Evolutionary conservation across 2,329 filamentous ascomycete genomes (phyloP).

Genomic region (Curvularia spicifera): DNA sequence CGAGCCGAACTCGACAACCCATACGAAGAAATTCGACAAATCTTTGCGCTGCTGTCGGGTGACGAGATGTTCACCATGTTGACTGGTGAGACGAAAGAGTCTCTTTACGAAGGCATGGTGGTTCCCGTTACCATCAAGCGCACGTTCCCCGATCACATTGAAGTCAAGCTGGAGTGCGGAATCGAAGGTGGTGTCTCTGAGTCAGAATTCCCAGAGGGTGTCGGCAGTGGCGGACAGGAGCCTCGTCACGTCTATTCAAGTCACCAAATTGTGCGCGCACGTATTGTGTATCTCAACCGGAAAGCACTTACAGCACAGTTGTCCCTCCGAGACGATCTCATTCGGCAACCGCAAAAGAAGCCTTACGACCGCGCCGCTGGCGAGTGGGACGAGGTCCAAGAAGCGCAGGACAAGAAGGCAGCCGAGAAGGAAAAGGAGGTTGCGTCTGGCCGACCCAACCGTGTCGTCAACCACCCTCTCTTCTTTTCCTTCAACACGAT

Average conservation of each 20-base stretch:
- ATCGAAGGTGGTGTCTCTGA: constrained; percentile 87
- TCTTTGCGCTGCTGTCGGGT: constrained; percentile 71
- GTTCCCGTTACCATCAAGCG: constrained; percentile 87
- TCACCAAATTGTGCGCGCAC: constrained; percentile 86
- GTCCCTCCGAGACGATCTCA: constrained; percentile 79
- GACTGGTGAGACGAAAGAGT: constrained; percentile 87
- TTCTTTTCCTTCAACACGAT: constrained; percentile 92
- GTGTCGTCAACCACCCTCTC: constrained; percentile 96
- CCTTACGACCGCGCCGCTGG: constrained; percentile 71
- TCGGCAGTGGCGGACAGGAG: constrained; percentile 57
- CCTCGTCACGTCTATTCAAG: constrained; percentile 71
- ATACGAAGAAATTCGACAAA: constrained; percentile 90
- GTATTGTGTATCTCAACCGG: constrained; percentile 85
- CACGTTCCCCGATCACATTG: constrained; percentile 89
- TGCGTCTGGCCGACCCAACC: constrained; percentile 81
- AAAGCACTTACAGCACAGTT: constrained; percentile 84
- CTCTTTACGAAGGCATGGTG: constrained; percentile 87
- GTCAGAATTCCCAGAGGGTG: constrained; percentile 77
- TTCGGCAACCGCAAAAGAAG: constrained; percentile 64
- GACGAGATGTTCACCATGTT: constrained; percentile 96
- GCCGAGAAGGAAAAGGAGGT: constrained; percentile 86
- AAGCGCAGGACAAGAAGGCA: constrained; percentile 77
- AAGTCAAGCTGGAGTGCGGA: constrained; percentile 91
- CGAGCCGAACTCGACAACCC: constrained; percentile 89
- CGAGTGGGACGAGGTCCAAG: constrained; percentile 86